These are phyloP conservation scores for Candida labiduridarum DNA, from an alignment of 1,139 yeast species.

Conservation along the genomic window DNA sequence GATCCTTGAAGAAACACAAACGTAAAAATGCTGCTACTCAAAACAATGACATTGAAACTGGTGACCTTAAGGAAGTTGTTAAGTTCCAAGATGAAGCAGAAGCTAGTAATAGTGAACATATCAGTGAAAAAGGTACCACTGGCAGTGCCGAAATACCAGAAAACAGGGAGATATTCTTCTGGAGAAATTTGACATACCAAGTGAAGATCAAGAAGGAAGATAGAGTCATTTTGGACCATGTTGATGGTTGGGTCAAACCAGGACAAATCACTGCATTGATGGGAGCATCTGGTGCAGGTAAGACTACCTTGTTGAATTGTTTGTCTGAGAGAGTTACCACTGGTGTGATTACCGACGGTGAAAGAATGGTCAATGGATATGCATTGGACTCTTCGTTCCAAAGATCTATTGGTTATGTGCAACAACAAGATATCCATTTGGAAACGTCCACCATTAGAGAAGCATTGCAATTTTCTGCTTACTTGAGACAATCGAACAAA, in stretches of 20 bases:
- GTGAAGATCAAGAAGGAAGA: slow-evolving; percentile 65
- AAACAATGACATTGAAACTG: slow-evolving; percentile 12
- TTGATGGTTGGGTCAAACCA: slow-evolving; percentile 64
- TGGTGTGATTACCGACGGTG: slow-evolving; percentile 37
- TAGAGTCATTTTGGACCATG: slow-evolving; percentile 63
- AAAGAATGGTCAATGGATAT: slow-evolving; percentile 39
- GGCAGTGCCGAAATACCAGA: slow-evolving; percentile 12
- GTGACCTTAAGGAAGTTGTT: slow-evolving; percentile 16
- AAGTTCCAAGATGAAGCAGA: slow-evolving; percentile 9
- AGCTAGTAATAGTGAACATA: slow-evolving; percentile 14
- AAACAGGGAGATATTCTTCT: slow-evolving; percentile 60
- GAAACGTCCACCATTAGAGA: slow-evolving; percentile 38
- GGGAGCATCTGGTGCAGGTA: slow-evolving; percentile 40
- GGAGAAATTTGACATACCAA: slow-evolving; percentile 78
- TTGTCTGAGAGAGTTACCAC: slow-evolving; percentile 35
- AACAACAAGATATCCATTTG: slow-evolving; percentile 42
- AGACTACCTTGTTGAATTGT: slow-evolving; percentile 34
- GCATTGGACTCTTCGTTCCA: slow-evolving; percentile 35
- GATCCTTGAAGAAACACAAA: slow-evolving; percentile 43
- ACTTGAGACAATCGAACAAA: slow-evolving; percentile 35
- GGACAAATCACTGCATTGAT: slow-evolving; percentile 33
- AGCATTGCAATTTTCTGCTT: slow-evolving; percentile 36
- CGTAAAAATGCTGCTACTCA: slow-evolving; percentile 11
- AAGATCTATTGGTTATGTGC: slow-evolving; percentile 43
- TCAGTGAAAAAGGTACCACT: slow-evolving; percentile 1